Percentiles rank a stretch among this genome's conserved stretches.
Evolutionary conservation across 2,329 filamentous ascomycete genomes (phyloP).

Genomic region (Beauveria brongniartii): DNA sequence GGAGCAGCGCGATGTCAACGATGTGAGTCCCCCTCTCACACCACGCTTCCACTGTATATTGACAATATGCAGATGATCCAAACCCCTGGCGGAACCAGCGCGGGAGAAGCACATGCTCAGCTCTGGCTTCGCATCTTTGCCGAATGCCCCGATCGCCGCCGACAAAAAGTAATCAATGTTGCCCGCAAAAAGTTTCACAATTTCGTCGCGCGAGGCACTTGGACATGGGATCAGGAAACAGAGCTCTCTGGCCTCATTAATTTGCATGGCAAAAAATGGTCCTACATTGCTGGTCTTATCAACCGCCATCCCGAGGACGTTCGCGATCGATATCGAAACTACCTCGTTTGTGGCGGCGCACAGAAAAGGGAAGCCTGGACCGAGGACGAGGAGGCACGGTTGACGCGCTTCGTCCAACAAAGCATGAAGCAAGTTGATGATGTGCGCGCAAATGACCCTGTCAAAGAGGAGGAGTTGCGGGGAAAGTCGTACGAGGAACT

Average conservation of each 20-base stretch:
- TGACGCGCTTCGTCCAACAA: slow-evolving; percentile 45
- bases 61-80: slow-evolving; percentile 26
- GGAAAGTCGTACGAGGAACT: slow-evolving; percentile 40
- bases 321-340: slow-evolving; percentile 63
- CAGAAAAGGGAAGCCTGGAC: slow-evolving; percentile 50
- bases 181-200: slow-evolving; percentile 59
- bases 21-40: slow-evolving; percentile 25
- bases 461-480: slow-evolving; percentile 19
- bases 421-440: slow-evolving; percentile 41
- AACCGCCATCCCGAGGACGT: slow-evolving; percentile 58
- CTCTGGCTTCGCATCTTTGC: slow-evolving; percentile 44
- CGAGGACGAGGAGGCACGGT: slow-evolving; percentile 46
- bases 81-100: slow-evolving; percentile 26
- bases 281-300: slow-evolving; percentile 50
- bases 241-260: slow-evolving; percentile 29
- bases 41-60: slow-evolving; percentile 14
- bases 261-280: slow-evolving; percentile 46
- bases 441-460: slow-evolving; percentile 24
- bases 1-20: slow-evolving; percentile 39
- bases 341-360: slow-evolving; percentile 49
- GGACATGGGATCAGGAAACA: slow-evolving; percentile 29
- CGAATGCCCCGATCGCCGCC: slow-evolving; percentile 41
- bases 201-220: slow-evolving; percentile 45
- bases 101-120: slow-evolving; percentile 28
- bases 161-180: slow-evolving; percentile 46